Evolutionary conservation across 345 rosid species (phyloP), one percentile per base, ranked within the genome.

Genomic region (Camelina neglecta): DNA sequence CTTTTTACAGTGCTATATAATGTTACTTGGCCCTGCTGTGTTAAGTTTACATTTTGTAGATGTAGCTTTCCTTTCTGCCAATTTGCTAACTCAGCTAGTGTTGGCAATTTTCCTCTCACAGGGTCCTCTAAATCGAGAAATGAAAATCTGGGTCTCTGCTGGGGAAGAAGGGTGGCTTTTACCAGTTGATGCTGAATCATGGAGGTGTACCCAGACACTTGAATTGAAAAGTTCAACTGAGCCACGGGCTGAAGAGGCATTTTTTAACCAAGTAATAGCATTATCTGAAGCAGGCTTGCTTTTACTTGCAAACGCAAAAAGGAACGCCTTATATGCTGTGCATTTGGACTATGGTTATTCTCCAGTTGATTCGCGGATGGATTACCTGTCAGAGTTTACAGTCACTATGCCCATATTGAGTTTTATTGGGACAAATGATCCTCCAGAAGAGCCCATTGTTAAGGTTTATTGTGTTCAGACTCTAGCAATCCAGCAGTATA

Each of bases 381-480:
- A 92, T 80, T 90, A 89, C 80, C 77, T 94, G 74, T 82, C 97
- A 59, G 97, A 90, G 69, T 92, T 92, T 80, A 81, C 89, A 4
- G 97, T 94, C 69, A 85, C 92, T 58, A 88, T 94, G 97, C 99
- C 97, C 69, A 92, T 94, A 60, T 82, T 94, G 80, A 92, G 98
- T 82, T 85, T 94, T 63, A 89, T 92, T 13, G 97, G 92, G 67
- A 86, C 87, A 49, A 88, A 84, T 79, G 88, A 87, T 70, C 80
- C 83, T 56, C 86, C 83, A 75, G 91, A 86, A 18, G 90, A 88
- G 57, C 82, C 69, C 61, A 76, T 83, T 38, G 88, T 86, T 44
- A 93, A 90, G 84, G 85, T 94, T 72, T 94, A 92, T 72, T 94
- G 97, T 75, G 90, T 94, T 23, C 97, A 92, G 80, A 94, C 98